Base-by-base conservation (phyloP, 2,329 filamentous ascomycete species). In the Fusarium cyanostomum region DNA sequence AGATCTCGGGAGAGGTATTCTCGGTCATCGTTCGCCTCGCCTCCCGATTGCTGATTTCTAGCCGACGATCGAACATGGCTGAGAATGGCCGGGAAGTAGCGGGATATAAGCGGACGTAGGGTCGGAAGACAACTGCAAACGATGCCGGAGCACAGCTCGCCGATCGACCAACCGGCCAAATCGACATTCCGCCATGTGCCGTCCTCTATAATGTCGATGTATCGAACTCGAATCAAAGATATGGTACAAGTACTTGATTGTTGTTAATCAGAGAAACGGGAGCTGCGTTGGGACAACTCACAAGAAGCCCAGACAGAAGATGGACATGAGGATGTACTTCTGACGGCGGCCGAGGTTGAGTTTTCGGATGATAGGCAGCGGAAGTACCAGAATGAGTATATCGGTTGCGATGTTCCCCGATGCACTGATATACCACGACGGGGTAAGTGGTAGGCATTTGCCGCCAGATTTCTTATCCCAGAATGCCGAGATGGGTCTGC, bases 221-320 rank as follows among this genome's bases (percentile, higher is more conserved):
- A 42, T 11, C 13, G 16, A 12, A 42, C 7, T 8, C 39, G 24
- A 30, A 42, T 27, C 13, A 30, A 13, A 21, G 39, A 42, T 7
- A 42, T 28, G 4, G 24, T 27, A 12, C 26, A 42, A 16, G 39
- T 42, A 28, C 39, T 42, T 7, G 39, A 8, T 12, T 15, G 3
- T 30, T 30, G 26, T 42, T 12, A 42, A 24, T 15, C 3, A 7
- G 5, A 4, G 12, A 13, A 13, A 9, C 1, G 8, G 9, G 12
- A 15, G 13, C 9, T 30, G 9, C 2, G 33, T 11, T 7, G 13
- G 30, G 24, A 31, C 18, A 15, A 16, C 31, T 34, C n/a, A 46
- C 43, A 46, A 35, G 30, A 46, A 46, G 8, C 43, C 43, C 9
- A 46, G 30, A 35, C 43, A 35, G 10, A 46, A 46, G 18, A 46